Evolutionary conservation across 768 basidiomycete species (phyloP).

Genomic region (Lactarius hatsudake): DNA sequence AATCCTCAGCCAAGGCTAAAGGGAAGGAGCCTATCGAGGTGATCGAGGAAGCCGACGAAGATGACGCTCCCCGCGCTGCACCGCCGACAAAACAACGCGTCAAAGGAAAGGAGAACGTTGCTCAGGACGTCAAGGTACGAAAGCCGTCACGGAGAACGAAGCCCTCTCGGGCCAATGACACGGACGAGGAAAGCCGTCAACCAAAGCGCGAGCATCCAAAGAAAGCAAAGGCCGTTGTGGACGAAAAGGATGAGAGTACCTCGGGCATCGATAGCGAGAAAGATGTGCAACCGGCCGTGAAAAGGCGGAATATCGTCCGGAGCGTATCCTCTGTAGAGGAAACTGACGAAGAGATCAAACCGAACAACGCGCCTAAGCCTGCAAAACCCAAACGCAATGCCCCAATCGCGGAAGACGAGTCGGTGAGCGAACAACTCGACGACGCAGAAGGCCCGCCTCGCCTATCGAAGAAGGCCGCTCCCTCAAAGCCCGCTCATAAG

Average conservation of each 20-base stretch:
- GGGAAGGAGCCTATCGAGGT: constrained; percentile 31
- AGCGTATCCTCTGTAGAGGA: constrained; percentile 12
- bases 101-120: constrained; percentile 33
- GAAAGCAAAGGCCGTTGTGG: constrained; percentile 7
- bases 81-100: constrained; percentile 31
- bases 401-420: constrained; percentile 1
- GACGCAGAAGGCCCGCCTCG: constrained; percentile 3
- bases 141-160: constrained; percentile 20
- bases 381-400: constrained; percentile 6
- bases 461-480: constrained; percentile 2
- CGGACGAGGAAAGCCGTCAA: constrained; percentile 25
- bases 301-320: constrained; percentile 9
- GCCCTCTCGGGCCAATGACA: constrained; percentile 18
- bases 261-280: constrained; percentile 12
- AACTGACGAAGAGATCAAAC: constrained; percentile 3
- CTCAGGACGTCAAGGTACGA: constrained; percentile 1
- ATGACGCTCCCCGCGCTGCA: constrained; percentile 29
- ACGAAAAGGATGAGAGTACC: constrained; percentile 18
- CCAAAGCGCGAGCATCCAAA: constrained; percentile 18
- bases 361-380: background rate
- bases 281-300: constrained; percentile 6
- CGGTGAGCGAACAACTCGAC: constrained; percentile 19
- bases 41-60: constrained; percentile 33
- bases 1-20: constrained; percentile 25
- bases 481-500: constrained; percentile 1